Conservation (phyloP, 2,329 filamentous ascomycete genomes). For the Fusarium torreyae region DNA sequence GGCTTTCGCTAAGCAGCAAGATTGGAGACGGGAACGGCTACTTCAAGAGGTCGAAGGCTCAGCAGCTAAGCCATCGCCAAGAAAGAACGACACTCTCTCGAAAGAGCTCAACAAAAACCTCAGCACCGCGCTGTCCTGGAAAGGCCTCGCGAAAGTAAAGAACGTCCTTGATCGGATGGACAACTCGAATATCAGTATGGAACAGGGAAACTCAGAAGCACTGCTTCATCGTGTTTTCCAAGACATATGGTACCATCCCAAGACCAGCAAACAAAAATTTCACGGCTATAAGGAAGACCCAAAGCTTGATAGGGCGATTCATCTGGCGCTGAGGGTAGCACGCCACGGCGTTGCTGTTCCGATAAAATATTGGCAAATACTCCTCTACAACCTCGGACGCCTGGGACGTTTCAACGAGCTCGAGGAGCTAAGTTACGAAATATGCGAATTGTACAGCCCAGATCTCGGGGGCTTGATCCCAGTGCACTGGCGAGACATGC, state of each 20-base stretch:
- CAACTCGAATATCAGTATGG: constrained; percentile 48
- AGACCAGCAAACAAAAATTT: constrained; percentile 24
- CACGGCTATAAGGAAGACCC: constrained; percentile 38
- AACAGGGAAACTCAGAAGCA: constrained; percentile 48
- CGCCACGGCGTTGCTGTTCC: constrained; percentile 55
- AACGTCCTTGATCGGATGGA: constrained; percentile 54
- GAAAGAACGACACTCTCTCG: constrained; percentile 38
- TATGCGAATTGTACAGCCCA: constrained; percentile 59
- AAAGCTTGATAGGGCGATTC: constrained; percentile 52
- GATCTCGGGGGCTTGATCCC: constrained; percentile 56
- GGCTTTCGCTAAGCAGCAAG: constrained; percentile 50
- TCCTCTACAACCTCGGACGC: constrained; percentile 62
- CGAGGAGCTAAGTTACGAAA: constrained; percentile 60
- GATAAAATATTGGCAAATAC: constrained; percentile 58
- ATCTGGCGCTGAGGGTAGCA: constrained; percentile 50
- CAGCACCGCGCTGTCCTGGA: constrained; percentile 16
- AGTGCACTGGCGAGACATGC: constrained; percentile 62
- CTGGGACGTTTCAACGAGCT: constrained; percentile 62
- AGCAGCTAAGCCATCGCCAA: constrained; percentile 10
- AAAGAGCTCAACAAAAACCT: constrained; percentile 47
- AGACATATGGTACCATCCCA: constrained; percentile 51
- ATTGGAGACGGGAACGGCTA: constrained; percentile 61
- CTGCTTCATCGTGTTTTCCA: constrained; percentile 50
- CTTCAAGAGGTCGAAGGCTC: constrained; percentile 60
- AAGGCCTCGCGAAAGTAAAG: constrained; percentile 44